Conservation (phyloP, 495 filamentous ascomycete genomes). For the Niebla homalea region DNA sequence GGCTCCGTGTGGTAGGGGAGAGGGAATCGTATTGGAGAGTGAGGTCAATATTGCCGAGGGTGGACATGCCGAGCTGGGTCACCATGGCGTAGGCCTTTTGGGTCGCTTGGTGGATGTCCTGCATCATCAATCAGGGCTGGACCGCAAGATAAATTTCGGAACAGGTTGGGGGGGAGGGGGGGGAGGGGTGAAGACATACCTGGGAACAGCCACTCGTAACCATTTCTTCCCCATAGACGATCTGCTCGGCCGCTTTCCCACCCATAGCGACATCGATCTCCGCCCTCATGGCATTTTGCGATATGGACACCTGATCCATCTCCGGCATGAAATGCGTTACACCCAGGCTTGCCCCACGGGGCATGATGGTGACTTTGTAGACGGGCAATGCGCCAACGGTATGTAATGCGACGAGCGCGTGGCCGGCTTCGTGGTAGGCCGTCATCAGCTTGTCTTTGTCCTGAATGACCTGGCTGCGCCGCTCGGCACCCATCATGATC, state of each 20-base stretch:
- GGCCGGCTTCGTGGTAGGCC: slow-evolving; percentile 94
- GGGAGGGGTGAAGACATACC: slow-evolving; percentile 34
- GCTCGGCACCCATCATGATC: slow-evolving; percentile 93
- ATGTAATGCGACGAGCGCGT: slow-evolving; percentile 78
- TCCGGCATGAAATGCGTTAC: slow-evolving; percentile 75
- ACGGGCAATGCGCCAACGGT: slow-evolving; percentile 58
- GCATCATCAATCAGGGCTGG: too few relatives aligned
- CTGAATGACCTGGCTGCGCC: slow-evolving; percentile 72
- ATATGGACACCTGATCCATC: slow-evolving; percentile 74
- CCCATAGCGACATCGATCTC: slow-evolving; percentile 75
- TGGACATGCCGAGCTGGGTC: slow-evolving; percentile 75
- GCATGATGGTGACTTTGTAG: slow-evolving; percentile 95
- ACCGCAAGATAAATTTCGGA: too few relatives aligned
- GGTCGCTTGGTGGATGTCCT: slow-evolving; percentile 80
- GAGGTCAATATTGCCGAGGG: slow-evolving; percentile 84
- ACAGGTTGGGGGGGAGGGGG: slow-evolving; percentile 12
- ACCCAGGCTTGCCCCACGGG: slow-evolving; percentile 72
- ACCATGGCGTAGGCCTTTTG: slow-evolving; percentile 71
- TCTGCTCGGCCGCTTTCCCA: slow-evolving; percentile 87
- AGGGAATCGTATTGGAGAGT: slow-evolving; percentile 62
- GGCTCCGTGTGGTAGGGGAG: slow-evolving; percentile 67
- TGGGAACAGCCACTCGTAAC: slow-evolving; percentile 71
- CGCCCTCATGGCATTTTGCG: slow-evolving; percentile 51
- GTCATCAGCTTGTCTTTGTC: slow-evolving; percentile 79
- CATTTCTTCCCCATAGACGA: slow-evolving; percentile 75